phyloP scores from a whole-genome alignment of 2,329 filamentous ascomycete species.

The Chrysoporthe austroafricana region DNA sequence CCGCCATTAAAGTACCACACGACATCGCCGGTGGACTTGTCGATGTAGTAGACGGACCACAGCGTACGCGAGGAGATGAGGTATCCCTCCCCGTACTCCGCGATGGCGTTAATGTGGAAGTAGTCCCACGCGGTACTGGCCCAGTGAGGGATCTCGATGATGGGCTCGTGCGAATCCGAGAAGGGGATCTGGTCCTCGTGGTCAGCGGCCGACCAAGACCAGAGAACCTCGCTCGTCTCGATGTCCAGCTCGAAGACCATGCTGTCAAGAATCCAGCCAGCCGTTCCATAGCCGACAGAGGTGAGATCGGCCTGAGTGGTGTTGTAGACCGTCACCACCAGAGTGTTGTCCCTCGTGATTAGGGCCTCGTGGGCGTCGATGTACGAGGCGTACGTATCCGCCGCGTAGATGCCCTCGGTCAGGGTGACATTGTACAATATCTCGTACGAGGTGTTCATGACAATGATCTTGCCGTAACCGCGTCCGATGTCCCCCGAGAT shows the following conservation, averaged over 20 bases:
- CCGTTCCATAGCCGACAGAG: conserved; percentile 32
- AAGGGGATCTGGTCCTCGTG: conserved; percentile 21
- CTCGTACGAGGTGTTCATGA: conserved; percentile 38
- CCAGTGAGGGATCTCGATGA: conserved; percentile 31
- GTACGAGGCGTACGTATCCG: conserved; percentile 26
- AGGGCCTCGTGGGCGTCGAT: conserved; percentile 44
- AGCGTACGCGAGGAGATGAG: conserved; percentile 55
- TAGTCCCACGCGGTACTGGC: conserved; percentile 51
- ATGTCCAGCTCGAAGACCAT: conserved; percentile 50
- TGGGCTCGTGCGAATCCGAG: conserved; percentile 17
- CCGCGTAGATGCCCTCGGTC: conserved; percentile 14
- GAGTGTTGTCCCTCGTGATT: conserved; percentile 44
- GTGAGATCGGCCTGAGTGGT: conserved; percentile 33
- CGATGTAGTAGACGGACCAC: conserved; percentile 51
- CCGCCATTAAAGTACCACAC: conserved; percentile 46
- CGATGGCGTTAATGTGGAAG: conserved; percentile 60
- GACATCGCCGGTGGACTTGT: conserved; percentile 49
- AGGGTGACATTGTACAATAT: conserved; percentile 34
- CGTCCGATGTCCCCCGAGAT: conserved; percentile 43
- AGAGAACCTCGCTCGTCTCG: conserved; percentile 49
- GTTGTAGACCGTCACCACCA: conserved; percentile 45
- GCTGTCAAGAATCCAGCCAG: conserved; percentile 38
- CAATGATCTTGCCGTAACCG: conserved; percentile 27
- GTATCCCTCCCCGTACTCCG: conserved; percentile 53
- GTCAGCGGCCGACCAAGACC: conserved; percentile 15